Conservation (phyloP, 441 rosid species). For the Erodium moschatum region DNA sequence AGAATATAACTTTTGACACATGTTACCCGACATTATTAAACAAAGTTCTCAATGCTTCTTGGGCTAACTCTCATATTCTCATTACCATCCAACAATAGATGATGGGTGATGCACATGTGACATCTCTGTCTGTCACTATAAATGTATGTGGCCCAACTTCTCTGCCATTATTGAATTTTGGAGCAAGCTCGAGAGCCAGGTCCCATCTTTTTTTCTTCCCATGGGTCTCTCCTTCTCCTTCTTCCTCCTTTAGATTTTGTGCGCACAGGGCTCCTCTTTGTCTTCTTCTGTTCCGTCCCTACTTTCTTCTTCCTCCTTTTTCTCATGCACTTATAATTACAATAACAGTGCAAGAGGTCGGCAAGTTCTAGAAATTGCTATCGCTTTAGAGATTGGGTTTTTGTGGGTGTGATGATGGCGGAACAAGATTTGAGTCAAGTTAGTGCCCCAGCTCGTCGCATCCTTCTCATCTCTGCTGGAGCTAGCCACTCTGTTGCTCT, state of each 20-base stretch:
- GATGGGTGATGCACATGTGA: conserved; percentile 5
- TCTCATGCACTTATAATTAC: too few relatives aligned
- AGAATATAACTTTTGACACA: too few relatives aligned
- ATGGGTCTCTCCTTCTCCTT: not conserved
- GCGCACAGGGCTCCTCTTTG: not conserved
- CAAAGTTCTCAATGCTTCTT: not conserved
- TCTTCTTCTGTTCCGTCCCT: too few relatives aligned
- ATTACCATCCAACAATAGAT: not conserved
- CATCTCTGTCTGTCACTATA: conserved; percentile 3
- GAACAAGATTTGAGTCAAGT: conserved; percentile 36
- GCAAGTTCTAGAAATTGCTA: not conserved
- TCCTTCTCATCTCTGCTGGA: conserved; percentile 86
- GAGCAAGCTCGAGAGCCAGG: conserved; percentile 1
- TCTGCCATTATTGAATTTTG: conserved; percentile 8
- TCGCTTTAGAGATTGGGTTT: not conserved
- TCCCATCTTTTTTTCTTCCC: not conserved
- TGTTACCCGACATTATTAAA: too few relatives aligned
- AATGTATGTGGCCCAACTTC: conserved; percentile 6
- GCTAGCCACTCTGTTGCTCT: conserved; percentile 93
- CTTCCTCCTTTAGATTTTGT: not conserved
- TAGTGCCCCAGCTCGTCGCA: conserved; percentile 39
- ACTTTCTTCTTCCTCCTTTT: too few relatives aligned
- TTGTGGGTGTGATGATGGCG: conserved; percentile 26
- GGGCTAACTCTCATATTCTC: conserved; percentile 5
- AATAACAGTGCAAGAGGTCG: too few relatives aligned